Base-by-base conservation (phyloP, 2,329 filamentous ascomycete genomes). In the Aspergillus novoparasiticus region DNA sequence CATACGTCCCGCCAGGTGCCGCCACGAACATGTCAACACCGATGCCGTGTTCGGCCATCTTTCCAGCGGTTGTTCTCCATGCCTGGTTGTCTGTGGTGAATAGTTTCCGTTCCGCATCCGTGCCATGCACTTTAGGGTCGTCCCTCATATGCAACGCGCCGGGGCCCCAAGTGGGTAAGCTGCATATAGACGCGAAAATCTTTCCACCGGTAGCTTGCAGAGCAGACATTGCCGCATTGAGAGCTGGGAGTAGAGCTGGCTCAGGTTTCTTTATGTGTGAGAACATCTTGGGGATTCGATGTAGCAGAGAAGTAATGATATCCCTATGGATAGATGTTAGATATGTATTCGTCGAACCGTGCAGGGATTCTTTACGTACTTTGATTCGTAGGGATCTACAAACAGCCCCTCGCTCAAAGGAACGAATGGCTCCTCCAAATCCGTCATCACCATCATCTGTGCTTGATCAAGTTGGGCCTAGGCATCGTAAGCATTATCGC, bases 361-460 rank as follows among this genome's bases (percentile, higher is more conserved):
- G 9, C 19, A 19, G n/a, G 8, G 71, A 9, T 32, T 26, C 16
- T 8, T 39, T 55, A 34, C 82, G 60, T 80, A 87, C 83, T 90
- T 94, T 53, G 93, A 95, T 76, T 97, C 92, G 71, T 93, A 89
- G 1, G 95, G 93, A 76, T 99, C 94, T 19, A 98, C 94, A 76
- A 98, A 98, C 11, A 99, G 84, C 19, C 94, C 94, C 62, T 96
- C 91, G 66, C 91, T 93, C 21, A 99, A 83, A 3, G 95, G 94
- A 19, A 98, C 89, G 76, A 99, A 99, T 0, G 95, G 95, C 69
- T 99, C 95, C 72, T 98, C 94, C 56, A 99, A 86, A 75, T 99
- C 95, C 4, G 95, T 92, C 92, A 99, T 97, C 57, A 99, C 94
- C 83, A 99, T 88, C 93, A 99, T 97, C 75, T 99, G 95, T 11